Evolutionary conservation across 306 rosid genomes (phyloP).

Genomic region (Cicer yamashitae): DNA sequence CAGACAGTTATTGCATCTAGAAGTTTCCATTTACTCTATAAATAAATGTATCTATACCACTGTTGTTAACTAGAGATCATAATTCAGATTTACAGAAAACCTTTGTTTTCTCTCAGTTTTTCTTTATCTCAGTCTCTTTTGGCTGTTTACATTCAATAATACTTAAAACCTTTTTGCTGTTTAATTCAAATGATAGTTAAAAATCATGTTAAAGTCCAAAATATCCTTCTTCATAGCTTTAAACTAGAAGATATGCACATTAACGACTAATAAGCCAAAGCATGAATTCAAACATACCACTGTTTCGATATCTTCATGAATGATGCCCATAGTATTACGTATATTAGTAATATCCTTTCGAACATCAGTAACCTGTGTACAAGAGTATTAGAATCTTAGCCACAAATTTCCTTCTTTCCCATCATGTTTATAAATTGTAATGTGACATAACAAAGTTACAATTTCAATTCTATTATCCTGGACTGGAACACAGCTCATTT

Average conservation of each 20-base stretch:
- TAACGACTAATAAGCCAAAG: slow-evolving; percentile 30
- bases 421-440: slow-evolving; percentile 25
- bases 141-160: neutral
- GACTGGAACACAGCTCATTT: slow-evolving; percentile 30
- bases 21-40: neutral
- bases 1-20: neutral
- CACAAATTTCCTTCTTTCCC: neutral
- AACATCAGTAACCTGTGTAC: slow-evolving; percentile 77
- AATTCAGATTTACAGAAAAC: neutral
- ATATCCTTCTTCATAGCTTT: slow-evolving; percentile 31
- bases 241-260: slow-evolving; percentile 18
- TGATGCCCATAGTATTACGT: slow-evolving; percentile 60
- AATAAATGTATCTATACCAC: neutral
- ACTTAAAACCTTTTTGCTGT: neutral
- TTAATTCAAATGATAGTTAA: slow-evolving; percentile 11
- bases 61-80: neutral
- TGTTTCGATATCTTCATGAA: slow-evolving; percentile 65
- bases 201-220: slow-evolving; percentile 24
- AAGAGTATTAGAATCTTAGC: slow-evolving; percentile 44
- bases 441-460: neutral
- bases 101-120: neutral
- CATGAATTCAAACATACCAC: slow-evolving; percentile 71
- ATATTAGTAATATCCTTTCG: slow-evolving; percentile 60
- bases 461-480: slow-evolving; percentile 35
- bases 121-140: neutral